Conservation (phyloP, 2,329 filamentous ascomycete genomes). For the Metarhizium rileyi region DNA sequence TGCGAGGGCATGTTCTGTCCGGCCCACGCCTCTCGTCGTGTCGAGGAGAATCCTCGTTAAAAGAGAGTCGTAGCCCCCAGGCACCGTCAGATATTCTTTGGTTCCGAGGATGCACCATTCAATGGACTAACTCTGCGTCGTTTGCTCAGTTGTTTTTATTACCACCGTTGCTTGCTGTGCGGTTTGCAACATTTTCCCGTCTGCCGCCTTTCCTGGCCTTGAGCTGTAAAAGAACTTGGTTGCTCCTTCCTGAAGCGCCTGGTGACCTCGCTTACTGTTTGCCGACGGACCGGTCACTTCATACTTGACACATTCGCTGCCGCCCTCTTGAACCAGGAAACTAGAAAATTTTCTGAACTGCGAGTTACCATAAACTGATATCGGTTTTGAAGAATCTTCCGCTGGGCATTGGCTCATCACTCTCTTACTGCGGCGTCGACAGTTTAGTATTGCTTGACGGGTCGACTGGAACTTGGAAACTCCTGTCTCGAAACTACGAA, state of each 20-base stretch:
- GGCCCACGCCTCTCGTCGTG: not conserved
- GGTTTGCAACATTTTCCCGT: not conserved
- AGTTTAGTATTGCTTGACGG: not conserved
- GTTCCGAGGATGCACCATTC: not conserved
- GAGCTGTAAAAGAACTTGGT: not conserved
- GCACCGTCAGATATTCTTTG: not conserved
- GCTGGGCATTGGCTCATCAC: not conserved
- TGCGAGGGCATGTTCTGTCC: not conserved
- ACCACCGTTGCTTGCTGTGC: not conserved
- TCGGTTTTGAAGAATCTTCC: not conserved
- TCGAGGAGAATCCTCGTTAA: conserved; percentile 2
- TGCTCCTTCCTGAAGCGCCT: conserved; percentile 5
- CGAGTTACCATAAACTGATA: not conserved
- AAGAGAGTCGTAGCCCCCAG: conserved; percentile 3
- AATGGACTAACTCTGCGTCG: not conserved
- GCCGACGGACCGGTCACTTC: conserved; percentile 3
- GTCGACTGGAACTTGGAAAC: not conserved
- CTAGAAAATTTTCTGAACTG: not conserved
- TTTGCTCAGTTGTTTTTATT: not conserved
- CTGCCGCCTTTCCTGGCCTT: not conserved
- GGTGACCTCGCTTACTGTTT: not conserved
- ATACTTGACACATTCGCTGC: not conserved
- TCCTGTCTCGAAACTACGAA: not conserved
- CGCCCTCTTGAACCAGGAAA: not conserved
- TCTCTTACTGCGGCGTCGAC: not conserved